These are phyloP conservation scores for Penicillium pancosmium DNA, from an alignment of 495 filamentous ascomycete genomes.

Conservation along the genomic window DNA sequence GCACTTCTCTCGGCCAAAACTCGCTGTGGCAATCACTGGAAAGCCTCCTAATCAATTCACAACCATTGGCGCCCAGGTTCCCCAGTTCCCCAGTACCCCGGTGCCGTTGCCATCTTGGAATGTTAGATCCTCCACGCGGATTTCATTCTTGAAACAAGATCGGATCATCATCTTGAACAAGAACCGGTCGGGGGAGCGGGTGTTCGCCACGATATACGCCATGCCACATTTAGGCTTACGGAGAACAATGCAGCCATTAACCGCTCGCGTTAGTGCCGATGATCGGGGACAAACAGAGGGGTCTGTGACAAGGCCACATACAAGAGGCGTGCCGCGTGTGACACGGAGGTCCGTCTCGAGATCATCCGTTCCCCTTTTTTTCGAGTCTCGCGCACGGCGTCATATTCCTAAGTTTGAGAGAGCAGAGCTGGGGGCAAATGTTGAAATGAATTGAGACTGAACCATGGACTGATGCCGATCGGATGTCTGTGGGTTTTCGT, in stretches of 20 bases:
- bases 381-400: not conserved
- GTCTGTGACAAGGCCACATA: not conserved
- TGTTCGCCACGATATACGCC: too few relatives aligned
- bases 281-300: not conserved
- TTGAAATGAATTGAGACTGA: not conserved
- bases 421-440: not conserved
- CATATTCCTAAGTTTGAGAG: not conserved
- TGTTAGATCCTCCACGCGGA: not conserved
- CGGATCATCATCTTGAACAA: not conserved
- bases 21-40: slow-evolving; percentile 16
- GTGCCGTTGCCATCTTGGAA: not conserved
- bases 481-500: not conserved
- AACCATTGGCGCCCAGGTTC: not conserved
- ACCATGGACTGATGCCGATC: slow-evolving; percentile 1
- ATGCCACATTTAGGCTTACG: too few relatives aligned
- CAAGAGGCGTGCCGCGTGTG: not conserved
- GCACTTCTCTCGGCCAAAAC: slow-evolving; percentile 36
- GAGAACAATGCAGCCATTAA: not conserved
- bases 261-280: not conserved
- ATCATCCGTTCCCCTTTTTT: slow-evolving; percentile 4
- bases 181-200: not conserved
- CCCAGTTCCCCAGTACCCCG: not conserved
- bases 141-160: not conserved
- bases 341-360: not conserved
- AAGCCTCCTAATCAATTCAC: not conserved